Evolutionary conservation across 176 grass and related monocot genomes (phyloP).

Genomic region (Eleusine indica): DNA sequence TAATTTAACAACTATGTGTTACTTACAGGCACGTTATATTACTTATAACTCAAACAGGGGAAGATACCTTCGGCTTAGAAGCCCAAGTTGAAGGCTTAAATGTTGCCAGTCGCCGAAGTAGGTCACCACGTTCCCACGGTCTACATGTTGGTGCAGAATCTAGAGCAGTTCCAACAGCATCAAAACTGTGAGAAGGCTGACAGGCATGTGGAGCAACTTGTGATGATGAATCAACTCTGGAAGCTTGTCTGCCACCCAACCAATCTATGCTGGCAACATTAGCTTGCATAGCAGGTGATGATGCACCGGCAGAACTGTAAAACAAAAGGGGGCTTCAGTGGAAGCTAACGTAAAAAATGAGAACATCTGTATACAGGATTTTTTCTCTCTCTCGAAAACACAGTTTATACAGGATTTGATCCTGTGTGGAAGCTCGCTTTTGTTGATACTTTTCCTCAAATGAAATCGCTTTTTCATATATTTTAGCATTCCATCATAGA

Average conservation of each 20-base stretch:
- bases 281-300: conserved; percentile 75
- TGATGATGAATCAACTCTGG: conserved; percentile 69
- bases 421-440: background rate
- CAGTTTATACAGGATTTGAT: no score
- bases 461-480: background rate
- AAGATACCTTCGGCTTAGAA: conserved; percentile 78
- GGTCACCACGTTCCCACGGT: conserved; percentile 92
- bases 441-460: conserved; percentile 13
- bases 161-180: conserved; percentile 64
- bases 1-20: conserved; percentile 9
- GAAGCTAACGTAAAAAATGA: background rate
- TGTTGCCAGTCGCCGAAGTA: conserved; percentile 81
- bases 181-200: conserved; percentile 71
- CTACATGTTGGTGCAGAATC: conserved; percentile 75
- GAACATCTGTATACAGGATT: background rate
- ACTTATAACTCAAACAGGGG: conserved; percentile 14
- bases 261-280: conserved; percentile 91
- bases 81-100: conserved; percentile 85
- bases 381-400: background rate
- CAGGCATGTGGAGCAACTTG: conserved; percentile 55
- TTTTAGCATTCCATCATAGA: conserved; percentile 11
- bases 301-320: conserved; percentile 89
- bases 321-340: conserved; percentile 37
- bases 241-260: conserved; percentile 72
- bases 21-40: conserved; percentile 2